Percentiles rank a stretch among this genome's conserved stretches.
phyloP scores from a whole-genome alignment of 2,329 filamentous ascomycete genomes.

The Fusarium denticulatum region DNA sequence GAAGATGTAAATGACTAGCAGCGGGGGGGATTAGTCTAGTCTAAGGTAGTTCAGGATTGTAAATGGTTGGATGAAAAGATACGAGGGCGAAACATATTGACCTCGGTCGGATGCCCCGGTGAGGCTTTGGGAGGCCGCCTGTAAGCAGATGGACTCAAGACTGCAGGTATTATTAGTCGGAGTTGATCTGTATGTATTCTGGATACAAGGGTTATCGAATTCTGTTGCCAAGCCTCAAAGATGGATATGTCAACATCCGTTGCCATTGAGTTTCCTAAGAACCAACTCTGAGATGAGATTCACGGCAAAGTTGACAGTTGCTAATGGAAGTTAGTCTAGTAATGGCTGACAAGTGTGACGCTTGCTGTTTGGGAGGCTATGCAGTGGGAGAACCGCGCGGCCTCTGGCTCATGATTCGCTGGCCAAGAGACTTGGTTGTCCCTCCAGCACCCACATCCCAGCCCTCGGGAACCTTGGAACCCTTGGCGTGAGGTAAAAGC shows the following conservation, averaged over 20 bases:
- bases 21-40: background rate
- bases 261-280: conserved; percentile 1
- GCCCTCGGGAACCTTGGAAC: conserved; percentile 8
- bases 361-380: conserved; percentile 25
- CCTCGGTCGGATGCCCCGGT: conserved; percentile 15
- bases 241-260: conserved; percentile 10
- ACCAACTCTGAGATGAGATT: conserved; percentile 3
- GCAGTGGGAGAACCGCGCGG: conserved; percentile 31
- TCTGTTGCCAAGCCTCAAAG: background rate
- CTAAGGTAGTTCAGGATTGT: background rate
- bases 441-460: conserved; percentile 29
- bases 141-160: background rate
- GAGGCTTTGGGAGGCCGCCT: conserved; percentile 14
- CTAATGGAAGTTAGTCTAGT: background rate
- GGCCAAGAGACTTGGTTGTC: conserved; percentile 29
- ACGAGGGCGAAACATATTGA: conserved; percentile 17
- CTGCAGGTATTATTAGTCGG: background rate
- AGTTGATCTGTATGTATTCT: background rate
- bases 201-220: background rate
- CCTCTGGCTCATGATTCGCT: conserved; percentile 22
- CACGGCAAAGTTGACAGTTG: background rate
- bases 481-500: conserved; percentile 16
- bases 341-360: background rate
- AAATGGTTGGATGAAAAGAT: conserved; percentile 17
- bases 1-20: conserved; percentile 15